These are phyloP conservation scores for Fraxinus velutina DNA, from an alignment of 305 asterid genomes.

Conservation along the genomic window DNA sequence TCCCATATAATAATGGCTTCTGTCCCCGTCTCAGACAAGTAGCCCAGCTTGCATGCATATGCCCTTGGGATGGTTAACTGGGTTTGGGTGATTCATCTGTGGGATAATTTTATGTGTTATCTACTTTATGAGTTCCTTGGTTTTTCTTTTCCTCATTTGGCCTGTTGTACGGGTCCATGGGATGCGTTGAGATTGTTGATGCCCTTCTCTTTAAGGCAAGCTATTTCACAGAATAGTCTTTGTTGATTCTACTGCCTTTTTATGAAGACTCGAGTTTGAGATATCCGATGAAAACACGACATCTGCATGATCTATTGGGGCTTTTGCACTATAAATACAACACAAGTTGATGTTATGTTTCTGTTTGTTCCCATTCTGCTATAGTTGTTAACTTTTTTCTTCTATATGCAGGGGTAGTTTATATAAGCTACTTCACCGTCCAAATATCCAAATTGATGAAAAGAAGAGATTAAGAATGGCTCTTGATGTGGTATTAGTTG, in stretches of 20 bases:
- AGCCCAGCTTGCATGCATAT: background rate
- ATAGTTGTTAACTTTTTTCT: conserved; percentile 20
- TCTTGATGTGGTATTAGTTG: conserved; percentile 82
- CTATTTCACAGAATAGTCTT: background rate
- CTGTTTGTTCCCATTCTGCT: conserved; percentile 1
- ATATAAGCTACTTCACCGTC: conserved; percentile 78
- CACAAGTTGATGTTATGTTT: background rate
- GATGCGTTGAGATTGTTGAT: background rate
- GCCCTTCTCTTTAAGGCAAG: background rate
- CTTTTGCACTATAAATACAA: conserved; percentile 8
- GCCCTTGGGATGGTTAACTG: background rate
- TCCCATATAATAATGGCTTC: background rate
- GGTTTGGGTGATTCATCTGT: background rate
- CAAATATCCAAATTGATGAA: conserved; percentile 75
- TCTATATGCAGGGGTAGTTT: conserved; percentile 80
- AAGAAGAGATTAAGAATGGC: conserved; percentile 85
- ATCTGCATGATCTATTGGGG: conserved; percentile 8
- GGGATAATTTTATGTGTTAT: background rate
- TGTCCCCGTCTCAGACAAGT: background rate
- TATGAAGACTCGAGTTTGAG: background rate
- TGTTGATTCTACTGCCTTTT: background rate
- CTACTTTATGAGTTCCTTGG: background rate
- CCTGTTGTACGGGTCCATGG: background rate
- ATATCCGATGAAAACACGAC: background rate
- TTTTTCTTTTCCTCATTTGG: background rate